Conservation (phyloP, 257 asterid species). For the Rauvolfia tetraphylla region DNA sequence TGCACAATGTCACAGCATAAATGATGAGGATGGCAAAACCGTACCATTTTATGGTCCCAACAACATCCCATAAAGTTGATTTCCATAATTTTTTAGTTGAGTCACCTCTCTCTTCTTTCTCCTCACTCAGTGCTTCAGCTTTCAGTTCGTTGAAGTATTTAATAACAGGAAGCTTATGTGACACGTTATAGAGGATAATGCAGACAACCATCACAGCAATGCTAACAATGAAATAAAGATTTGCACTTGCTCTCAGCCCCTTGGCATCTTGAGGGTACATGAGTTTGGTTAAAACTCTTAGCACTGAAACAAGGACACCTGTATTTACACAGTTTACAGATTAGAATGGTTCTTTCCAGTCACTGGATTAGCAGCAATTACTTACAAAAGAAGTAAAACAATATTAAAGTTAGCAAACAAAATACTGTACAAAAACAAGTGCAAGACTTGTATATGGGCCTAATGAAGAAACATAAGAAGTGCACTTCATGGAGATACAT, state of each 20-base stretch:
- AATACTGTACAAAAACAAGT: not conserved
- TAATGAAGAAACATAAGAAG: not conserved
- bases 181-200: conserved; percentile 66
- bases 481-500: not conserved
- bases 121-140: conserved; percentile 56
- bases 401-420: not conserved
- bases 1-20: conserved; percentile 75
- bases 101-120: conserved; percentile 66
- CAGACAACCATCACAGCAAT: conserved; percentile 61
- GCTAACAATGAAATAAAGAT: conserved; percentile 80
- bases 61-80: conserved; percentile 61
- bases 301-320: conserved; percentile 85
- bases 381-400: no score
- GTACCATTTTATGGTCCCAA: conserved; percentile 82
- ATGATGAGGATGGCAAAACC: conserved; percentile 53
- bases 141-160: conserved; percentile 65
- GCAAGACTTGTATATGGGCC: not conserved
- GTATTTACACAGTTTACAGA: conserved; percentile 20
- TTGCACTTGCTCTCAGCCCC: conserved; percentile 86
- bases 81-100: conserved; percentile 61
- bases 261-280: conserved; percentile 71
- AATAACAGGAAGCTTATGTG: conserved; percentile 75
- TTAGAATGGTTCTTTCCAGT: not conserved
- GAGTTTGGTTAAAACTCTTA: conserved; percentile 75
- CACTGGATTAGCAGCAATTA: not conserved